Evolutionary conservation across 1,284 basidiomycete species (phyloP), one percentile per base, ranked within the genome.

Genomic region (Crepidotus sp.): DNA sequence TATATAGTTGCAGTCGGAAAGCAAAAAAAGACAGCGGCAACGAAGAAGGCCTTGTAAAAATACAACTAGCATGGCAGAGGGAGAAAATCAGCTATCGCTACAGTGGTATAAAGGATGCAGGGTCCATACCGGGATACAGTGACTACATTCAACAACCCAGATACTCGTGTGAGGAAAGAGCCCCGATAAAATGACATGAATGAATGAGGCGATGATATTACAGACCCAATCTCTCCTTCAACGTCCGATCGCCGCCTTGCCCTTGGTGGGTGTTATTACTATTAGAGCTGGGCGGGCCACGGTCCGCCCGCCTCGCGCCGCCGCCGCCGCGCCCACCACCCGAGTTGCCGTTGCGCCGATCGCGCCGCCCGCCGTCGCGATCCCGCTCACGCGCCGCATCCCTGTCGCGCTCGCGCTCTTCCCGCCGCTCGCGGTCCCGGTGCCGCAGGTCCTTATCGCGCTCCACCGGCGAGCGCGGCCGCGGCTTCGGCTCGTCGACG

Each of bases 141-240:
- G 61, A 55, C 50, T 52, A 55, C 39, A 51, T 52, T 37, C 4
- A 22, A 3, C 40, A 37, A 51, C 46, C 46, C 30, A 47, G n/a
- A 45, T 40, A 39, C 46, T 36, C 40, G 34, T 45, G 45, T 46
- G 36, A 34, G 37, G 36, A 46, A 46, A 45, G 35, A 44, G 40
- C 22, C 19, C 32, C 36, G 48, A 36, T 32, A 39, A 32, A 49
- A 42, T 34, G 45, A 32, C 48, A 42, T 34, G 45, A 41, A 47
- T 49, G 36, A 35, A 36, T n/a, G 45, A 24, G 43, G 10, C 36
- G 44, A 8, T 25, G 8, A 27, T 21, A 40, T 40, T 64, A 80
- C 32, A 83, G 68, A 62, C 81, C 83, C 77, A 86, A 74, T 57
- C 82, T 68, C 63, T 85, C 79, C 61, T 80, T 80, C 69, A 86